Evolutionary conservation across 331 rosid species (phyloP).

Genomic region (Pyrus hybrid): DNA sequence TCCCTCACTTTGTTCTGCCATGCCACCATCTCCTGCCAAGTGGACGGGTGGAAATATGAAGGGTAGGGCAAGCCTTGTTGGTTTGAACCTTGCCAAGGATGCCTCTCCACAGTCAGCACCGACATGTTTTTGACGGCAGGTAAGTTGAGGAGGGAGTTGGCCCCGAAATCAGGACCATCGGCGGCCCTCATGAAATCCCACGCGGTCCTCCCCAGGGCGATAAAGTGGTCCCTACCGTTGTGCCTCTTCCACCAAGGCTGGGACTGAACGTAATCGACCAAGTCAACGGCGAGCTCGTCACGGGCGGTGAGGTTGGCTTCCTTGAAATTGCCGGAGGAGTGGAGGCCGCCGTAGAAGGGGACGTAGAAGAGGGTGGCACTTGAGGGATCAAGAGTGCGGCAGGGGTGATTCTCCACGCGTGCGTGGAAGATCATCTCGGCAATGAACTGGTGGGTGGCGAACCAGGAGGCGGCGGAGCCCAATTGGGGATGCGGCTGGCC

Average conservation of each 20-base stretch:
- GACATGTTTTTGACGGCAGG: conserved; percentile 73
- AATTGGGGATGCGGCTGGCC: conserved; percentile 40
- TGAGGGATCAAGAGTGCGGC: conserved; percentile 59
- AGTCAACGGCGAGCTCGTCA: conserved; percentile 40
- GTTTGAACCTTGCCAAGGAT: conserved; percentile 60
- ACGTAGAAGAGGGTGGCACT: conserved; percentile 57
- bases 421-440: conserved; percentile 86
- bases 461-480: conserved; percentile 34
- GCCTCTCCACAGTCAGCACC: conserved; percentile 79
- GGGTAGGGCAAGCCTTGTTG: conserved; percentile 78
- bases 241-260: conserved; percentile 31
- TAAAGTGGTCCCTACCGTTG: conserved; percentile 55
- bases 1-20: conserved; percentile 40
- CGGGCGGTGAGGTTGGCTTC: conserved; percentile 40
- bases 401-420: conserved; percentile 63
- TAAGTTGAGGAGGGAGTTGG: conserved; percentile 49
- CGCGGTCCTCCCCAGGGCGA: conserved; percentile 72
- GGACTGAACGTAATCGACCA: conserved; percentile 16
- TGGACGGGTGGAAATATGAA: conserved; percentile 66
- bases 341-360: conserved; percentile 84
- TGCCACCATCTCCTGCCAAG: conserved; percentile 11
- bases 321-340: conserved; percentile 60
- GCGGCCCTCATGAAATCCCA: conserved; percentile 80
- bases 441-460: conserved; percentile 75
- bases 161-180: conserved; percentile 54